Conservation (phyloP, 306 rosid species). For the Trifolium dubium region DNA sequence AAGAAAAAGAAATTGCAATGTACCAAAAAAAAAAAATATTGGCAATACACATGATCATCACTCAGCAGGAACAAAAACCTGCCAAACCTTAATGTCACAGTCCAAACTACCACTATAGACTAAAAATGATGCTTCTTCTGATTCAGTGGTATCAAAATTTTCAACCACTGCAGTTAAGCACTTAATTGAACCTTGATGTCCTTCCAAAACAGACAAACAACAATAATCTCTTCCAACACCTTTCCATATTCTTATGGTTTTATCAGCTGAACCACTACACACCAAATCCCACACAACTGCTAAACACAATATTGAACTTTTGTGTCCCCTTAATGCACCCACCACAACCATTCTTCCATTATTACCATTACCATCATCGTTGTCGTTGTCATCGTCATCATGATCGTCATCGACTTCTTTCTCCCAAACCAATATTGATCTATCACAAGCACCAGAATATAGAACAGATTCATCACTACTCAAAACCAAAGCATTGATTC, state of each 20-base stretch:
- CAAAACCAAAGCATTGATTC: slow-evolving; percentile 78
- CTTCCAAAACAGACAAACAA: slow-evolving; percentile 76
- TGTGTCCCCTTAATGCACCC: slow-evolving; percentile 83
- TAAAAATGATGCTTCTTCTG: slow-evolving; percentile 47
- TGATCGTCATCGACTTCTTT: slow-evolving; percentile 1
- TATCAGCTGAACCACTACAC: slow-evolving; percentile 91
- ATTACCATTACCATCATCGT: no score
- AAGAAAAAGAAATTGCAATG: no score
- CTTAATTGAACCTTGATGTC: slow-evolving; percentile 78
- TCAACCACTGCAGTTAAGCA: slow-evolving; percentile 67
- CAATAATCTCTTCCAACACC: slow-evolving; percentile 50
- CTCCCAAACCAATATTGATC: slow-evolving; percentile 84
- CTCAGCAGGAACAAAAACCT: slow-evolving; percentile 53
- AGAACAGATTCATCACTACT: slow-evolving; percentile 61
- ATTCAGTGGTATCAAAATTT: slow-evolving; percentile 37
- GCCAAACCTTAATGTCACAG: slow-evolving; percentile 81
- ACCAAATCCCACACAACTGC: slow-evolving; percentile 64
- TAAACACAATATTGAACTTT: slow-evolving; percentile 70
- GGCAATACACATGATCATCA: no score
- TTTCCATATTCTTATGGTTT: slow-evolving; percentile 79
- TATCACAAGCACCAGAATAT: slow-evolving; percentile 86
- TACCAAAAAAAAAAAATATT: no score
- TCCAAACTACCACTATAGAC: slow-evolving; percentile 86
- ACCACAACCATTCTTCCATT: slow-evolving; percentile 54
- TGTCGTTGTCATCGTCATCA: neutral